These are phyloP conservation scores for Tulasnella sp. DNA, from an alignment of 768 basidiomycete species.

Conservation along the genomic window DNA sequence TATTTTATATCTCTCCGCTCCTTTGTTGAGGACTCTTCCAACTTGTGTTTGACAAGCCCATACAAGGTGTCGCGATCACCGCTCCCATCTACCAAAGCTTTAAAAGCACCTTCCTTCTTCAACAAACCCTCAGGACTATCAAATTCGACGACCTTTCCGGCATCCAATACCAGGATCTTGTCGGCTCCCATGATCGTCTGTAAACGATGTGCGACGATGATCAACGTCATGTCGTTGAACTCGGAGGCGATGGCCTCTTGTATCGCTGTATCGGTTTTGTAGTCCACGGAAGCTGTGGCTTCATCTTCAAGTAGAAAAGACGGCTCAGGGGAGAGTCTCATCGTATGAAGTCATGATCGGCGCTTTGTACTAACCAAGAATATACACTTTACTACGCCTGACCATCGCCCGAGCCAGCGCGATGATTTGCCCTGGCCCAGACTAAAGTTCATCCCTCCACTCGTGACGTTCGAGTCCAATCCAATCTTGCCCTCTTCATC, in stretches of 20 bases:
- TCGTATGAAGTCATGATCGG: no score
- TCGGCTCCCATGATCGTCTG: conserved; percentile 53
- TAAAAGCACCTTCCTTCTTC: conserved; percentile 39
- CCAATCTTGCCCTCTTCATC: conserved; percentile 21
- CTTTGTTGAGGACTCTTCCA: no score
- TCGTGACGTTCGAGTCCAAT: conserved; percentile 27
- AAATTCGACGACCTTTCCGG: conserved; percentile 46
- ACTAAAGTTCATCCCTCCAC: conserved; percentile 32
- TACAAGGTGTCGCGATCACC: conserved; percentile 40
- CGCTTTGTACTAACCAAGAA: conserved; percentile 14
- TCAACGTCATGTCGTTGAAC: conserved; percentile 37
- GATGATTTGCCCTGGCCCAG: conserved; percentile 35
- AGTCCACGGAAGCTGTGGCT: conserved; percentile 30
- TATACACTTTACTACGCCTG: conserved; percentile 17
- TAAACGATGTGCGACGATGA: conserved; percentile 49
- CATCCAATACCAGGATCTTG: conserved; percentile 43
- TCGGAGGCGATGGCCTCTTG: conserved; percentile 43
- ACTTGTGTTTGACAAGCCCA: conserved; percentile 20
- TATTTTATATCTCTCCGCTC: no score
- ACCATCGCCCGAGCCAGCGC: conserved; percentile 29
- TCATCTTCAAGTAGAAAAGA: conserved; percentile 5
- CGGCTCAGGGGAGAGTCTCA: neutral
- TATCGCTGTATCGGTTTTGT: conserved; percentile 45
- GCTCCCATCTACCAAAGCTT: conserved; percentile 47
- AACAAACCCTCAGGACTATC: conserved; percentile 43